Evolutionary conservation across 306 rosid species (phyloP).

Genomic region (Vigna reflexopilosa): DNA sequence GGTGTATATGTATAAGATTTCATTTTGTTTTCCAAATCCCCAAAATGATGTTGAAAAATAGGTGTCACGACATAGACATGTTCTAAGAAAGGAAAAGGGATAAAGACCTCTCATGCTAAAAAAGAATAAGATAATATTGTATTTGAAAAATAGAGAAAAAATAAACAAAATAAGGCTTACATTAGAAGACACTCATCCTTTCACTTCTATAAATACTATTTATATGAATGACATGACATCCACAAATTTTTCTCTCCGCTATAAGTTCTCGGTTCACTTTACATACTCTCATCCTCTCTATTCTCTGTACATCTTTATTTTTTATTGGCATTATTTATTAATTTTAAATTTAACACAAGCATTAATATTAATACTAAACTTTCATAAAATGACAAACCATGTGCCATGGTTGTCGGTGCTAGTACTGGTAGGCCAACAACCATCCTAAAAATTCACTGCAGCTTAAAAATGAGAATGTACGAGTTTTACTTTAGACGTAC

Average conservation of each 20-base stretch:
- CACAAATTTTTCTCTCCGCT: neutral
- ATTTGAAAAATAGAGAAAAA: neutral
- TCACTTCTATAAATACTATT: neutral
- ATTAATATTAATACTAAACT: neutral
- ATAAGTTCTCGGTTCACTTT: neutral
- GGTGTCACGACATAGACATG: neutral
- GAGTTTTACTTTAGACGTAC: conserved; percentile 52
- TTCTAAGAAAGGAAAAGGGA: neutral
- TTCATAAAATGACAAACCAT: too few relatives aligned
- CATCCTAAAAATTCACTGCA: conserved; percentile 25
- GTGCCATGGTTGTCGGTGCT: neutral
- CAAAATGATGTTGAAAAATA: neutral
- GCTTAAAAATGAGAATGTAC: conserved; percentile 17
- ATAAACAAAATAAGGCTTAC: neutral
- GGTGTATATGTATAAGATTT: neutral
- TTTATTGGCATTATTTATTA: neutral
- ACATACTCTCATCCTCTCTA: too few relatives aligned
- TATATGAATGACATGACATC: neutral
- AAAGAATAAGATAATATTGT: neutral
- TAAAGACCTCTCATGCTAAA: neutral
- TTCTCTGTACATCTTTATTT: neutral
- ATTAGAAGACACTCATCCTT: neutral
- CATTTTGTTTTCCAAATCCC: neutral
- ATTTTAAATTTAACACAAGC: neutral
- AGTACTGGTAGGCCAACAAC: neutral